phyloP scores from a whole-genome alignment of 1,284 basidiomycete genomes.

The Lentinus polychrous region DNA sequence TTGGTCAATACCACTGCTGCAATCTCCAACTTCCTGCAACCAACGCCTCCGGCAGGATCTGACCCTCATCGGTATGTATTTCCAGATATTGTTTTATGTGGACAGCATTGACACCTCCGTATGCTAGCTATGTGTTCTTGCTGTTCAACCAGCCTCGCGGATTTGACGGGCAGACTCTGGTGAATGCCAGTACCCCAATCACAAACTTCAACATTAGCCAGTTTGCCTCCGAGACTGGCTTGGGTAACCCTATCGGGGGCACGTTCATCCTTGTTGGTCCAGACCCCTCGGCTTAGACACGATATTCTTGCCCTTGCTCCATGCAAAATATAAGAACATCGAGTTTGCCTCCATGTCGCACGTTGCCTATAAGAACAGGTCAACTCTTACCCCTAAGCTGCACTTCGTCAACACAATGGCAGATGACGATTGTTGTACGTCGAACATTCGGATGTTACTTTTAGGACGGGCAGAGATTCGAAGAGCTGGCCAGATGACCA shows the following conservation, averaged over 20 bases:
- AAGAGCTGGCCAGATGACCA: too few species aligned
- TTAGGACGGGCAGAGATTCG: too few species aligned
- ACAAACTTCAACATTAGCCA: conserved; percentile 37
- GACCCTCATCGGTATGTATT: conserved; percentile 41
- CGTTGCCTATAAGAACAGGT: too few species aligned
- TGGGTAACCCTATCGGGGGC: conserved; percentile 42
- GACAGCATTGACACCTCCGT: conserved; percentile 2
- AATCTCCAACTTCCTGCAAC: conserved; percentile 37
- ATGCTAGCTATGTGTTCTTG: conserved; percentile 36
- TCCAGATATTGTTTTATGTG: conserved; percentile 10
- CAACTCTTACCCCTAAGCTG: too few species aligned
- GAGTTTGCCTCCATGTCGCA: too few species aligned
- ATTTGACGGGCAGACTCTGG: conserved; percentile 37
- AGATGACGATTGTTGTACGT: too few species aligned
- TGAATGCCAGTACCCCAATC: conserved; percentile 33
- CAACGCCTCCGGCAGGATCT: conserved; percentile 45
- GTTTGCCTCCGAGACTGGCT: conserved; percentile 34
- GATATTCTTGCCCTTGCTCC: too few species aligned
- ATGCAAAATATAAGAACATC: too few species aligned
- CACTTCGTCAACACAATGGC: too few species aligned
- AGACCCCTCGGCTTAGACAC: conserved; percentile 14
- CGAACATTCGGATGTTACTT: too few species aligned
- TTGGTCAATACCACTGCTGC: conserved; percentile 38
- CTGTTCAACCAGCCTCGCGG: conserved; percentile 37
- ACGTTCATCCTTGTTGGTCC: conserved; percentile 45